Conservation (phyloP, 139 green algal species). For the Microglena sp. region DNA sequence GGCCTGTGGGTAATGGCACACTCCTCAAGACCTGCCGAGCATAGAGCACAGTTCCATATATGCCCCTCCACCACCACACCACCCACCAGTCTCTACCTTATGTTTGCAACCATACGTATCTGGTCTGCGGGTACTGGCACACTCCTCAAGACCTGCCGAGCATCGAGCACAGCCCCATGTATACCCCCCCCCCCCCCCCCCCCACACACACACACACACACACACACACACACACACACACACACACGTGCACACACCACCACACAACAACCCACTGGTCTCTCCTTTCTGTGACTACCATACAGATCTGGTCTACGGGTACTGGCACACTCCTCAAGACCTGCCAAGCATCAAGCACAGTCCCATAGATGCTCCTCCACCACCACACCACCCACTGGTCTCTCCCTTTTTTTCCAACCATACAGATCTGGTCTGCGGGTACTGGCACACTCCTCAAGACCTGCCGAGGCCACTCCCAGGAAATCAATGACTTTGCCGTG, state of each 20-base stretch:
- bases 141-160: slow-evolving; percentile 44
- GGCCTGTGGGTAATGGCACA: neutral
- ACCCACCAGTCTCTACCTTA: neutral
- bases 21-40: neutral
- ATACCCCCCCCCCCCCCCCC: too few species aligned
- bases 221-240: too few species aligned
- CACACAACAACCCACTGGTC: too few species aligned
- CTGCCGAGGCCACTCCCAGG: slow-evolving; percentile 47
- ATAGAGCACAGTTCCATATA: neutral
- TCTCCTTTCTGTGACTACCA: too few species aligned
- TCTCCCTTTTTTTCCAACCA: slow-evolving; percentile 1
- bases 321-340: neutral
- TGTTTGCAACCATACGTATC: slow-evolving; percentile 43
- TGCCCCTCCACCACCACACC: neutral
- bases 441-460: slow-evolving; percentile 50
- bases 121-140: slow-evolving; percentile 52
- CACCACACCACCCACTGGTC: neutral
- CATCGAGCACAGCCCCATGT: too few species aligned
- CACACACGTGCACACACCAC: too few species aligned
- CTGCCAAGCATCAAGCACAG: neutral
- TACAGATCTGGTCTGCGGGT: slow-evolving; percentile 54
- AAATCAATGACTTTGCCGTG: slow-evolving; percentile 65
- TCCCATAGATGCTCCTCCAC: neutral
- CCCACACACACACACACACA: too few species aligned
- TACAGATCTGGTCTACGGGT: too few species aligned